Conservation (phyloP, 768 basidiomycete genomes). For the Coprinellus aureogranulatus region DNA sequence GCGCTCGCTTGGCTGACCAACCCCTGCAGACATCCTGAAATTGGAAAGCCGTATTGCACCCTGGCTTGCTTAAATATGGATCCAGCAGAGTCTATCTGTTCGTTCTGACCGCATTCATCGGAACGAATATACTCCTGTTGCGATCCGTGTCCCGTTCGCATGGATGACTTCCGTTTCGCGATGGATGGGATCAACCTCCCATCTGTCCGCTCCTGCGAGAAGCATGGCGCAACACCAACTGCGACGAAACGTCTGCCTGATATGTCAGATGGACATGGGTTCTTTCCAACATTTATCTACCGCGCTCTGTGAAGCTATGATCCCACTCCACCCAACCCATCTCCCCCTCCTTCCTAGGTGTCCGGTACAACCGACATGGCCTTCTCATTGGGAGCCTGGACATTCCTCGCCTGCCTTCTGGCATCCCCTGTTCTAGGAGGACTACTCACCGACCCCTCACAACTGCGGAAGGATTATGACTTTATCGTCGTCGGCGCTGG, state of each 20-base stretch:
- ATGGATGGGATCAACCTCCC: not conserved
- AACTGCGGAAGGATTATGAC: too few species aligned
- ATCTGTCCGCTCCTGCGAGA: not conserved
- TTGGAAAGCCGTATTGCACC: too few species aligned
- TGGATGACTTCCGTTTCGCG: not conserved
- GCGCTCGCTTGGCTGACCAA: not conserved
- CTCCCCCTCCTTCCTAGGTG: not conserved
- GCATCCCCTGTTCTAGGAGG: not conserved
- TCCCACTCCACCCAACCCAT: not conserved
- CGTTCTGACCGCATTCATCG: too few species aligned
- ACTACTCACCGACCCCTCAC: too few species aligned
- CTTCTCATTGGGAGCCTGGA: slow-evolving; percentile 2
- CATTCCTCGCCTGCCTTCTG: slow-evolving; percentile 6
- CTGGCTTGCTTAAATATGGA: too few species aligned
- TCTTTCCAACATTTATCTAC: not conserved
- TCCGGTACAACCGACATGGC: not conserved
- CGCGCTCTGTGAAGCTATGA: too few species aligned
- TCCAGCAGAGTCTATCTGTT: too few species aligned
- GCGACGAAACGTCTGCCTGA: not conserved
- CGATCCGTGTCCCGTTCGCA: too few species aligned
- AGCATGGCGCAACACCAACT: too few species aligned
- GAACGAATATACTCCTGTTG: too few species aligned
- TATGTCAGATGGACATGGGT: not conserved
- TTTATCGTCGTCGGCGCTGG: slow-evolving; percentile 17
- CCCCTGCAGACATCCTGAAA: not conserved